Evolutionary conservation across 2,329 filamentous ascomycete species (phyloP).

Genomic region (Venturia carpophila): DNA sequence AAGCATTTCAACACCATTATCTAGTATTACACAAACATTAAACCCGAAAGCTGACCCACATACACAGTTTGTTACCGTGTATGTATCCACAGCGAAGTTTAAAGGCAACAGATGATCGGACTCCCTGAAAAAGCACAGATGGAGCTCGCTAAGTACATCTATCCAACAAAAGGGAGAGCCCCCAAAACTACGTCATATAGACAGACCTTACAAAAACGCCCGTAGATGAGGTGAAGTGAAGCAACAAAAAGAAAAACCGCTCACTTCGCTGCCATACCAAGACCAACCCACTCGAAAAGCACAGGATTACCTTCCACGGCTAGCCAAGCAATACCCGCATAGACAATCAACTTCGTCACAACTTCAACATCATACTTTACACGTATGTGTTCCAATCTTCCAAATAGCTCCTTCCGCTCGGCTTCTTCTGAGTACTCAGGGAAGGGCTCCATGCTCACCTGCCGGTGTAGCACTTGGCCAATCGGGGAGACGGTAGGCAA

Average conservation of each 20-base stretch:
- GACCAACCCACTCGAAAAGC: slow-evolving; percentile 57
- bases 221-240: background rate
- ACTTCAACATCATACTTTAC: slow-evolving; percentile 98
- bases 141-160: background rate
- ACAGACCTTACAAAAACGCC: background rate
- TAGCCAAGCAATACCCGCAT: slow-evolving; percentile 79
- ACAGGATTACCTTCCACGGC: slow-evolving; percentile 68
- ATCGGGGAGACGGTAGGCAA: slow-evolving; percentile 5
- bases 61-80: too few relatives aligned
- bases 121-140: too few relatives aligned
- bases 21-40: too few relatives aligned
- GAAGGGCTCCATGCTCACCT: slow-evolving; percentile 10
- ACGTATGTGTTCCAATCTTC: slow-evolving; percentile 71
- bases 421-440: slow-evolving; percentile 23
- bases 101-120: too few relatives aligned
- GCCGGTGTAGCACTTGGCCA: background rate
- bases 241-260: background rate
- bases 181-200: background rate
- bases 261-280: slow-evolving; percentile 30
- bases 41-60: too few relatives aligned
- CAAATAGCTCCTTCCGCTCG: slow-evolving; percentile 63
- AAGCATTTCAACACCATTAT: too few relatives aligned
- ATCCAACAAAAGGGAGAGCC: background rate
- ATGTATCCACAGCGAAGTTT: too few relatives aligned
- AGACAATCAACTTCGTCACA: slow-evolving; percentile 91